These are phyloP conservation scores for Gossypium trilobum DNA, from an alignment of 441 rosid species.

Conservation along the genomic window DNA sequence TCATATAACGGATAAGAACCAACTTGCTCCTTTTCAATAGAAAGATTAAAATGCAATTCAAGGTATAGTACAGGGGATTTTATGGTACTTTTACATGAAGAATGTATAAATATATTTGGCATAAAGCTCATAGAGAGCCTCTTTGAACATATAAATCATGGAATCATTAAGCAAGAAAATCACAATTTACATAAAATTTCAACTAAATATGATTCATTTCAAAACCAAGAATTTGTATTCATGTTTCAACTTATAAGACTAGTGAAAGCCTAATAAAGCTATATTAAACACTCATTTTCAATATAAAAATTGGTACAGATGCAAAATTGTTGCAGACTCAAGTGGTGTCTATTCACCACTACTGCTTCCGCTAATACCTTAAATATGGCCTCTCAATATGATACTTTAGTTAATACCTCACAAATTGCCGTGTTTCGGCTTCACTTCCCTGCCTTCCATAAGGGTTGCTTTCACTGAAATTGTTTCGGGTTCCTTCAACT, in stretches of 20 bases:
- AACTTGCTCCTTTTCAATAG: too few species aligned
- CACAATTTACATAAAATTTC: neutral
- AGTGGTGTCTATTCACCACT: neutral
- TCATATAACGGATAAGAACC: too few species aligned
- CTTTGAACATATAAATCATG: neutral
- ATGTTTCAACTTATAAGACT: neutral
- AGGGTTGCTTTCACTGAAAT: constrained; percentile 62
- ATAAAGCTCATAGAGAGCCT: neutral
- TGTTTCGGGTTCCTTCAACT: constrained; percentile 33
- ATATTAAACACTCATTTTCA: neutral
- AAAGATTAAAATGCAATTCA: too few species aligned
- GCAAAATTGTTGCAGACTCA: constrained; percentile 5
- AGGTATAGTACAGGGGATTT: too few species aligned
- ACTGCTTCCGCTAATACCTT: neutral
- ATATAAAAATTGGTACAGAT: neutral
- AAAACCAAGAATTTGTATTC: neutral
- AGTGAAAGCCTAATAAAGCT: neutral
- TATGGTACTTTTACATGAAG: too few species aligned
- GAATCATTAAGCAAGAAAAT: neutral
- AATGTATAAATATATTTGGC: neutral
- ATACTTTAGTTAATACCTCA: constrained; percentile 30
- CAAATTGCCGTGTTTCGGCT: constrained; percentile 42
- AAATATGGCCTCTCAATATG: neutral
- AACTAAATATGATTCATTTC: neutral
- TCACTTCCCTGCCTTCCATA: constrained; percentile 47